Percentiles rank a stretch among this genome's conserved stretches.
Evolutionary conservation across 768 basidiomycete genomes (phyloP).

Genomic region (Boletales sp.): DNA sequence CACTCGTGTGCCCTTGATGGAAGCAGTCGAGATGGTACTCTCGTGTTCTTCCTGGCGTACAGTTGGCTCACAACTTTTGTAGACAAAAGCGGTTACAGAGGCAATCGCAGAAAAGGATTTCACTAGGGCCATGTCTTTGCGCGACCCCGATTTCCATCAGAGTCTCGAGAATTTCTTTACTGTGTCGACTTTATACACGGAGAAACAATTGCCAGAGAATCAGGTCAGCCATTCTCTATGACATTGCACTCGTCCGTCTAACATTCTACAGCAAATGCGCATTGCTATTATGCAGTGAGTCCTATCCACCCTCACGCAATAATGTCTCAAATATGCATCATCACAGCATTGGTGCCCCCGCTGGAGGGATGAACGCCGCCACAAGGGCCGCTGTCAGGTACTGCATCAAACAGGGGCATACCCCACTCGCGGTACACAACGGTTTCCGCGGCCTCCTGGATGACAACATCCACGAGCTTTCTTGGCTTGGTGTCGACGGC

Average conservation of each 20-base stretch:
- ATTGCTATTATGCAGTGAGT: conserved; percentile 83
- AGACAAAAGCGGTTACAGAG: conserved; percentile 84
- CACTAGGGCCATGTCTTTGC: conserved; percentile 76
- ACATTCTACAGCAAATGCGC: conserved; percentile 57
- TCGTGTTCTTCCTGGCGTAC: background rate
- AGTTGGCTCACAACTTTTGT: conserved; percentile 7
- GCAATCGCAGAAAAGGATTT: conserved; percentile 86
- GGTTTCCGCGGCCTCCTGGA: conserved; percentile 95
- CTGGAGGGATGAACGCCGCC: conserved; percentile 98
- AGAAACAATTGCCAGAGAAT: conserved; percentile 47
- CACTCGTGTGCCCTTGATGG: conserved; percentile 83
- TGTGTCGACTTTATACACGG: conserved; percentile 60
- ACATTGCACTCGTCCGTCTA: conserved; percentile 3
- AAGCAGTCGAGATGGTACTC: conserved; percentile 83
- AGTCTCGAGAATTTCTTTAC: conserved; percentile 81
- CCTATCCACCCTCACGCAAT: background rate
- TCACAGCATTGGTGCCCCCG: conserved; percentile 87
- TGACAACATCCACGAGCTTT: conserved; percentile 78
- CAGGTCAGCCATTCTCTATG: conserved; percentile 33
- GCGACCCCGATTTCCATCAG: conserved; percentile 91
- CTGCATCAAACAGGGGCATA: conserved; percentile 89
- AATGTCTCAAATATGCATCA: background rate
- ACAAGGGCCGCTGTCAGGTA: conserved; percentile 93
- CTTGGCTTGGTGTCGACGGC: conserved; percentile 95
- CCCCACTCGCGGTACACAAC: conserved; percentile 89